Evolutionary conservation across 164 flowering plant genomes (phyloP).

Genomic region (Vitis riparia): DNA sequence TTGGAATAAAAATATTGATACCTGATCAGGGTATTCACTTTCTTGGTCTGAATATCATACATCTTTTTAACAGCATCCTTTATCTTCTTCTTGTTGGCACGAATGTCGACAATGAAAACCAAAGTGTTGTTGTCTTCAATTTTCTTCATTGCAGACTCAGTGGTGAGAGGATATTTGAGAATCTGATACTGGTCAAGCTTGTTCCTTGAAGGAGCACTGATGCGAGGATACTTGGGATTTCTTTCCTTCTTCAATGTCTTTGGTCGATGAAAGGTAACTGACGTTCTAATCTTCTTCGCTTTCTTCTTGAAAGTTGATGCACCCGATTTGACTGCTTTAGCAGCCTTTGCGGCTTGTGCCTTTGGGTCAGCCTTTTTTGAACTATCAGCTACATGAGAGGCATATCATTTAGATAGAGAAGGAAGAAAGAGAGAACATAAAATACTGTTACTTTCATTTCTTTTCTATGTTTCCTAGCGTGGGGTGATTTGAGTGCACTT

Average conservation of each 20-base stretch:
- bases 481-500: too few species aligned
- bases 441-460: background rate
- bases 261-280: conserved; percentile 78
- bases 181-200: conserved; percentile 84
- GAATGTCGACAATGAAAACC: conserved; percentile 83
- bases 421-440: too few species aligned
- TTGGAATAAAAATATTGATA: conserved; percentile 5
- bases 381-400: conserved; percentile 27
- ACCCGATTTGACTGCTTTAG: conserved; percentile 73
- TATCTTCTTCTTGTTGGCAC: conserved; percentile 84
- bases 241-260: conserved; percentile 72
- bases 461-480: background rate
- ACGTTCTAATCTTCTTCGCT: conserved; percentile 67
- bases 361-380: conserved; percentile 68
- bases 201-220: conserved; percentile 76
- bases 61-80: conserved; percentile 82
- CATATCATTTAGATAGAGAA: too few species aligned
- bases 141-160: conserved; percentile 81
- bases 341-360: conserved; percentile 74
- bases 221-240: conserved; percentile 75
- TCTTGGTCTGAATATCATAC: conserved; percentile 89
- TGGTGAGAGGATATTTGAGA: conserved; percentile 68
- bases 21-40: conserved; percentile 87
- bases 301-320: conserved; percentile 55
- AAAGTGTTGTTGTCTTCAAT: conserved; percentile 85